Evolutionary conservation across 495 filamentous ascomycete genomes (phyloP).

Genomic region (Penicillium paradoxum): DNA sequence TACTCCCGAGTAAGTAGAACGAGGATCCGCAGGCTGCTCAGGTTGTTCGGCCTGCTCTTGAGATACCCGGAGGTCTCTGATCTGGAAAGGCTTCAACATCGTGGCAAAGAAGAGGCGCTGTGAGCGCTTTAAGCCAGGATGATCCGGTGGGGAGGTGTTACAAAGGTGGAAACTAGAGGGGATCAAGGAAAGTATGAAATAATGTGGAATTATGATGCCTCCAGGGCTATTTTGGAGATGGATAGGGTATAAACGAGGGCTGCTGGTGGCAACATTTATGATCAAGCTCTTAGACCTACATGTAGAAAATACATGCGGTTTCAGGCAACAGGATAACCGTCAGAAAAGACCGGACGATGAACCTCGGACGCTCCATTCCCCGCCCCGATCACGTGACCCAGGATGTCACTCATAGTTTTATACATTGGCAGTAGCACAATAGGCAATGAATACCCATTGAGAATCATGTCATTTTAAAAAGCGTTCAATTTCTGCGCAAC

Average conservation of each 20-base stretch:
- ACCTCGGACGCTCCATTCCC: not conserved
- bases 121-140: not conserved
- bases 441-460: not conserved
- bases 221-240: not conserved
- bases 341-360: not conserved
- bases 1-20: slow-evolving; percentile 16
- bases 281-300: not conserved
- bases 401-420: not conserved
- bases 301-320: not conserved
- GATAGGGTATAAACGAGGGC: slow-evolving; percentile 9
- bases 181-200: not conserved
- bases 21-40: not conserved
- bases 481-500: not conserved
- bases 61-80: slow-evolving; percentile 33
- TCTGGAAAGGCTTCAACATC: slow-evolving; percentile 44
- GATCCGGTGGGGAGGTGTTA: slow-evolving; percentile 12
- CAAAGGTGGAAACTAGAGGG: not conserved
- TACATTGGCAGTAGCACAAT: not conserved
- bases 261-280: slow-evolving; percentile 18
- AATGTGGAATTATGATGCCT: slow-evolving; percentile 2
- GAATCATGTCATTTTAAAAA: not conserved
- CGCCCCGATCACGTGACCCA: slow-evolving; percentile 3
- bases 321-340: slow-evolving; percentile 14
- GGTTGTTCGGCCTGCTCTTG: not conserved
- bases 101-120: slow-evolving; percentile 3